These are phyloP conservation scores for Sindora glabra DNA, from an alignment of 306 rosid species.

Conservation along the genomic window DNA sequence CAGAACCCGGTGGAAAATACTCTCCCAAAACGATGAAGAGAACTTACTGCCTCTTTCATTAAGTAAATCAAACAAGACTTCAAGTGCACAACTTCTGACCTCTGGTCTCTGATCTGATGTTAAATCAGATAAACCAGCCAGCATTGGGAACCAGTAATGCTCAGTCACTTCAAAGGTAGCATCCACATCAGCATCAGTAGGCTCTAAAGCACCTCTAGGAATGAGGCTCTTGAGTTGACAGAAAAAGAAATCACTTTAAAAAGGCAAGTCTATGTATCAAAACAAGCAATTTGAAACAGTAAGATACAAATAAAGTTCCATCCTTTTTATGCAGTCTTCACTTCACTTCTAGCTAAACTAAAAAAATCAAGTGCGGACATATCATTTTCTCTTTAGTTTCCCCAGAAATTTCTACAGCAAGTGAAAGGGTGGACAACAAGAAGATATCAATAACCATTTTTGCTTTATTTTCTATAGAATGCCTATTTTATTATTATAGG, in stretches of 20 bases:
- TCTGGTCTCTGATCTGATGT: conserved; percentile 95
- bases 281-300: not conserved
- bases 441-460: conserved; percentile 1
- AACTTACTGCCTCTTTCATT: conserved; percentile 98
- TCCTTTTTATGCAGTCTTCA: conserved; percentile 1
- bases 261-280: not conserved
- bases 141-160: conserved; percentile 99
- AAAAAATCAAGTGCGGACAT: not conserved
- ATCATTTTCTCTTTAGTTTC: not conserved
- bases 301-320: not conserved
- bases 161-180: conserved; percentile 76
- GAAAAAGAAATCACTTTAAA: conserved; percentile 13
- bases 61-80: conserved; percentile 95
- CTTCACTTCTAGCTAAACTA: not conserved
- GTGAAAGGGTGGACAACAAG: not conserved
- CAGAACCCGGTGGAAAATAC: conserved; percentile 89
- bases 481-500: not conserved
- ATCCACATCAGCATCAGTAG: conserved; percentile 53
- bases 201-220: conserved; percentile 96
- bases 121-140: conserved; percentile 96
- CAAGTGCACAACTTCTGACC: conserved; percentile 96
- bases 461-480: not conserved
- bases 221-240: conserved; percentile 64
- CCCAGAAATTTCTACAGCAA: not conserved
- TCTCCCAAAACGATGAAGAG: conserved; percentile 91